These are phyloP conservation scores for Lactarius psammicola DNA, from an alignment of 768 basidiomycete species.

Conservation along the genomic window DNA sequence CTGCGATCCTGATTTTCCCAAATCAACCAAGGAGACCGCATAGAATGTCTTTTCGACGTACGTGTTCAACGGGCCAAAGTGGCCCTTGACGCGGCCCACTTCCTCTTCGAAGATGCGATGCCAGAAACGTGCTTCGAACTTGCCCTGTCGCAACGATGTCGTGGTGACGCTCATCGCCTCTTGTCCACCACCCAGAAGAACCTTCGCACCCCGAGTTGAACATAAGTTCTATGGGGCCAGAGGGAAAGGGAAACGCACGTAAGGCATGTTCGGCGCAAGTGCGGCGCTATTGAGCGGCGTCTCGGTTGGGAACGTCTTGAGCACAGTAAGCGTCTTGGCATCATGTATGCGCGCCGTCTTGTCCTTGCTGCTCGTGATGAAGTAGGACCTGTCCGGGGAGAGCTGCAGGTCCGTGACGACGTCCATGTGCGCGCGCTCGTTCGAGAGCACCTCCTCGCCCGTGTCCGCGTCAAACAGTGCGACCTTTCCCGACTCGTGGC, in stretches of 20 bases:
- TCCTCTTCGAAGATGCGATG: slow-evolving; percentile 97
- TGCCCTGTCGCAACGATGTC: slow-evolving; percentile 89
- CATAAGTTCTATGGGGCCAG: neutral
- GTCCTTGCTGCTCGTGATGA: slow-evolving; percentile 95
- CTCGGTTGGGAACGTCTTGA: slow-evolving; percentile 93
- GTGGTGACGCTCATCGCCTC: slow-evolving; percentile 98
- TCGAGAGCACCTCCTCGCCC: slow-evolving; percentile 78
- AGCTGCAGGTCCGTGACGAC: slow-evolving; percentile 91
- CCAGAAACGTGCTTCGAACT: slow-evolving; percentile 98
- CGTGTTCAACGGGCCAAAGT: slow-evolving; percentile 97
- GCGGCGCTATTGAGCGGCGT: slow-evolving; percentile 95
- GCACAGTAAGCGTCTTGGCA: slow-evolving; percentile 79
- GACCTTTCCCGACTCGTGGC: slow-evolving; percentile 95
- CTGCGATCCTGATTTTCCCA: slow-evolving; percentile 66
- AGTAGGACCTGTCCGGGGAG: slow-evolving; percentile 87
- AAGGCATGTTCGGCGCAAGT: slow-evolving; percentile 79
- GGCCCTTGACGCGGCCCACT: slow-evolving; percentile 94
- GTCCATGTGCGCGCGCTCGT: slow-evolving; percentile 87
- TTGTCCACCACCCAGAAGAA: slow-evolving; percentile 94
- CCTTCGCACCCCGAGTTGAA: slow-evolving; percentile 40
- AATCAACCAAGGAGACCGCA: slow-evolving; percentile 19
- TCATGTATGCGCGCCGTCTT: slow-evolving; percentile 95
- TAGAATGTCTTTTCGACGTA: slow-evolving; percentile 45
- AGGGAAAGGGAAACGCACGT: slow-evolving; percentile 48
- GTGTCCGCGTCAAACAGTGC: slow-evolving; percentile 86